phyloP scores from a whole-genome alignment of 352 stramenopile species.

The Aphanomyces cochlioides region DNA sequence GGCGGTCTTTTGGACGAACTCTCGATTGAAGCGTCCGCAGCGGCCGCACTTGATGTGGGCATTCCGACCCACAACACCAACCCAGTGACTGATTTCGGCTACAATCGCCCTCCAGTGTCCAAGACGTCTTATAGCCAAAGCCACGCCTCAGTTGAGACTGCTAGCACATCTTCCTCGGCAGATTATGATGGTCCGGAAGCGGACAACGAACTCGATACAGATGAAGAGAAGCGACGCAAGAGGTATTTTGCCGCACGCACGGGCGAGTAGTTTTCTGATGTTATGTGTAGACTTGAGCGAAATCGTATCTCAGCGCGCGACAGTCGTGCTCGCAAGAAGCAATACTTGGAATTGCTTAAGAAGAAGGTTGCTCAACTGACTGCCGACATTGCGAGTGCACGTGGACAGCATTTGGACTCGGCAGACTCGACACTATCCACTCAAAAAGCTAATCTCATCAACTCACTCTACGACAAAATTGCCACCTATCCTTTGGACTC shows the following conservation, averaged over 20 bases:
- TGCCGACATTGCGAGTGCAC: slow-evolving; percentile 77
- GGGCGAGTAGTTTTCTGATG: background rate
- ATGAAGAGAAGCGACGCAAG: slow-evolving; percentile 27
- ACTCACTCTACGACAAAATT: slow-evolving; percentile 60
- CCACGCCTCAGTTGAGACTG: slow-evolving; percentile 16
- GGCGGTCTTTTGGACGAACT: slow-evolving; percentile 43
- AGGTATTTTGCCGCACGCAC: background rate
- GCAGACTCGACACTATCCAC: slow-evolving; percentile 73
- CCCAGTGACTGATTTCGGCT: background rate
- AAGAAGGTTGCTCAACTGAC: slow-evolving; percentile 78
- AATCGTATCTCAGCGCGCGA: slow-evolving; percentile 85
- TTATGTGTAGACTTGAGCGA: slow-evolving; percentile 47
- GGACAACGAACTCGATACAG: slow-evolving; percentile 27
- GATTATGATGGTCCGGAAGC: slow-evolving; percentile 27
- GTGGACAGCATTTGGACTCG: slow-evolving; percentile 67
- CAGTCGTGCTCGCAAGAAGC: slow-evolving; percentile 85
- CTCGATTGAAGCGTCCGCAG: background rate
- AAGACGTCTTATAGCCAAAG: background rate
- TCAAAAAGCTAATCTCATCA: slow-evolving; percentile 73
- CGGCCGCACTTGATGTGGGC: background rate
- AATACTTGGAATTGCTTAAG: slow-evolving; percentile 84
- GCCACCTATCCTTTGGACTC: slow-evolving; percentile 46
- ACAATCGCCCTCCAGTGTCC: background rate
- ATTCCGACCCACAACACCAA: background rate
- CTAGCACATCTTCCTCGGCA: slow-evolving; percentile 17